phyloP scores from a whole-genome alignment of 495 filamentous ascomycete genomes.

The Aspergillus asperescens region DNA sequence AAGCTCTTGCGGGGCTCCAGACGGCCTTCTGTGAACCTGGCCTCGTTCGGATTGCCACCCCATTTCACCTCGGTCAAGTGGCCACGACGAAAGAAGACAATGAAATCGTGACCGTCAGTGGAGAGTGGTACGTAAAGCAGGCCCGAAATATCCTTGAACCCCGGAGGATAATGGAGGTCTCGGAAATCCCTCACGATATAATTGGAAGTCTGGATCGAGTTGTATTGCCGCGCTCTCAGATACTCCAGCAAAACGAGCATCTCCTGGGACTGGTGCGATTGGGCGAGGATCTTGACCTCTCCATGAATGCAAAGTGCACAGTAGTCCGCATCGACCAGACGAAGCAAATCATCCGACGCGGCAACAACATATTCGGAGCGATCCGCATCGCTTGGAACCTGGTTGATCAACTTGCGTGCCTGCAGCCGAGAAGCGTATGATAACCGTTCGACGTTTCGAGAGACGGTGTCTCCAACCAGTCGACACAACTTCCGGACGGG shows the following conservation, averaged over 20 bases:
- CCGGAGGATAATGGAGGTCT: constrained; percentile 73
- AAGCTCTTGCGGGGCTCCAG: constrained; percentile 36
- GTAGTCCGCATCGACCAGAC: constrained; percentile 83
- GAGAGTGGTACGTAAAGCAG: constrained; percentile 81
- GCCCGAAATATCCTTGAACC: constrained; percentile 74
- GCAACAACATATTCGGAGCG: constrained; percentile 91
- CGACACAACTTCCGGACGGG: constrained; percentile 92
- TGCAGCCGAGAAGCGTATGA: constrained; percentile 83
- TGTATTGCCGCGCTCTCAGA: constrained; percentile 67
- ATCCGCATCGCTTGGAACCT: constrained; percentile 69
- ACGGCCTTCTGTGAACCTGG: constrained; percentile 38
- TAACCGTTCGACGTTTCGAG: constrained; percentile 82
- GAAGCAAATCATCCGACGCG: constrained; percentile 80
- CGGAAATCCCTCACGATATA: constrained; percentile 77
- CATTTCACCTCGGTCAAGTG: constrained; percentile 78
- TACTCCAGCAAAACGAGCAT: constrained; percentile 83
- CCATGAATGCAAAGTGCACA: constrained; percentile 79
- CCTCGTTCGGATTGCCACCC: constrained; percentile 93
- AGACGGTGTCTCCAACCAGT: constrained; percentile 82
- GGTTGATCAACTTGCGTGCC: constrained; percentile 37
- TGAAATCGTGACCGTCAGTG: constrained; percentile 73
- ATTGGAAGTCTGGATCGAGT: constrained; percentile 72
- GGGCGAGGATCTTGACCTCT: constrained; percentile 82
- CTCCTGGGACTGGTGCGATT: constrained; percentile 72
- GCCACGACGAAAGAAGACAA: constrained; percentile 83